phyloP scores from a whole-genome alignment of 2,329 filamentous ascomycete genomes.

The Coleophoma eucalyptorum region DNA sequence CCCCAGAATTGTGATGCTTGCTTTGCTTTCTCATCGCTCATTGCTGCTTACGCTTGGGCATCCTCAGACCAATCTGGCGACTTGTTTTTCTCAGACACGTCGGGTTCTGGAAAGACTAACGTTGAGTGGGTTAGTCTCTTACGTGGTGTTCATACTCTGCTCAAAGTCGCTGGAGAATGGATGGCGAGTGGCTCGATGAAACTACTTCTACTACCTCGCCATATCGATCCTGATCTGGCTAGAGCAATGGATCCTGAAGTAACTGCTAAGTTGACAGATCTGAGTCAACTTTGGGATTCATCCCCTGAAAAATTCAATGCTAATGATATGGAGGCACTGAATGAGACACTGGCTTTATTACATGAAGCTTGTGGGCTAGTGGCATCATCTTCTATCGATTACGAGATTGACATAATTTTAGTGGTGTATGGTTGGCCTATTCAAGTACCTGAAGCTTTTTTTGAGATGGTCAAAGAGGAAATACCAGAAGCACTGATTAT shows the following conservation, averaged over 20 bases:
- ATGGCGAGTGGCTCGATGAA: conserved; percentile 4
- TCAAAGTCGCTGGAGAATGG: background rate
- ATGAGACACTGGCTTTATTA: conserved; percentile 2
- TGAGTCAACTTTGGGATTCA: conserved; percentile 1
- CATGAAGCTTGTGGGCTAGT: background rate
- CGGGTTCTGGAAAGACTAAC: background rate
- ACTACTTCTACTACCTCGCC: background rate
- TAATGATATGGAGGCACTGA: conserved; percentile 3
- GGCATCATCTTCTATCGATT: conserved; percentile 9
- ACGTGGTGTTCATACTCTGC: conserved; percentile 3
- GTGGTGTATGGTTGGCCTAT: conserved; percentile 30
- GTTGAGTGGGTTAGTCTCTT: conserved; percentile 8
- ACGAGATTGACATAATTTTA: conserved; percentile 4
- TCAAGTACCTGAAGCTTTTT: conserved; percentile 22
- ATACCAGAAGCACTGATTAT: conserved; percentile 29
- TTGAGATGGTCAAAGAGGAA: conserved; percentile 23
- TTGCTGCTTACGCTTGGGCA: conserved; percentile 10
- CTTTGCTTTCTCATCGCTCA: conserved; percentile 9
- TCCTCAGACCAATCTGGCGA: conserved; percentile 6
- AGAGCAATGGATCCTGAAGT: background rate
- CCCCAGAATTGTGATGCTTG: conserved; percentile 11
- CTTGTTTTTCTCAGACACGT: conserved; percentile 8
- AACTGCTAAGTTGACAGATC: background rate
- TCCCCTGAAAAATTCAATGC: background rate
- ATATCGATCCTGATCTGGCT: background rate